Evolutionary conservation across 768 basidiomycete genomes (phyloP).

Genomic region (Suillus luteus): DNA sequence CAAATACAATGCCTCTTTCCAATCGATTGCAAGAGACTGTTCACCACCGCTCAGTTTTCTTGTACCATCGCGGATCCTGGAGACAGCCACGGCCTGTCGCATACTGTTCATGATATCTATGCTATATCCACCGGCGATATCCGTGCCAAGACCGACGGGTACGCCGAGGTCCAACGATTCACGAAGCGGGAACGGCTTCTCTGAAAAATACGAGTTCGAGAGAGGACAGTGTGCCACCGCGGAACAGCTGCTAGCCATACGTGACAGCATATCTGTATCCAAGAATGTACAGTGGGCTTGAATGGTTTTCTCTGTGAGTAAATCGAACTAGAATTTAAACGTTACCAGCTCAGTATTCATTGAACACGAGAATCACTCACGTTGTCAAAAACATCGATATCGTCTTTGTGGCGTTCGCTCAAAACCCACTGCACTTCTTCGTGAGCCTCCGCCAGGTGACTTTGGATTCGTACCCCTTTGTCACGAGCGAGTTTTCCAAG

Average conservation of each 20-base stretch:
- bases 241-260: slow-evolving; percentile 51
- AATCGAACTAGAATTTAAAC: slow-evolving; percentile 43
- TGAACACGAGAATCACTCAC: slow-evolving; percentile 36
- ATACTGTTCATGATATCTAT: slow-evolving; percentile 77
- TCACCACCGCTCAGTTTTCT: slow-evolving; percentile 28
- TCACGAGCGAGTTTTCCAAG: slow-evolving; percentile 56
- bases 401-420: slow-evolving; percentile 57
- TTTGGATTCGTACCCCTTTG: slow-evolving; percentile 63
- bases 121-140: slow-evolving; percentile 86
- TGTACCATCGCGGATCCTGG: slow-evolving; percentile 66
- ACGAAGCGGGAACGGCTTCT: slow-evolving; percentile 63
- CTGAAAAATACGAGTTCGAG: slow-evolving; percentile 87
- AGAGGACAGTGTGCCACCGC: slow-evolving; percentile 87
- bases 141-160: slow-evolving; percentile 79
- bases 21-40: slow-evolving; percentile 57
- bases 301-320: slow-evolving; percentile 66
- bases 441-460: slow-evolving; percentile 79
- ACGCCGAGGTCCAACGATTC: slow-evolving; percentile 69
- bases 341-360: not conserved
- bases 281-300: slow-evolving; percentile 93
- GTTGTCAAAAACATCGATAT: slow-evolving; percentile 74
- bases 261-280: slow-evolving; percentile 47
- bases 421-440: slow-evolving; percentile 78
- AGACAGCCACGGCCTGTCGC: slow-evolving; percentile 74
- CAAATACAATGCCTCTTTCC: slow-evolving; percentile 81